Evolutionary conservation across 2,329 filamentous ascomycete species (phyloP).

Genomic region (Trichoderma sp.): DNA sequence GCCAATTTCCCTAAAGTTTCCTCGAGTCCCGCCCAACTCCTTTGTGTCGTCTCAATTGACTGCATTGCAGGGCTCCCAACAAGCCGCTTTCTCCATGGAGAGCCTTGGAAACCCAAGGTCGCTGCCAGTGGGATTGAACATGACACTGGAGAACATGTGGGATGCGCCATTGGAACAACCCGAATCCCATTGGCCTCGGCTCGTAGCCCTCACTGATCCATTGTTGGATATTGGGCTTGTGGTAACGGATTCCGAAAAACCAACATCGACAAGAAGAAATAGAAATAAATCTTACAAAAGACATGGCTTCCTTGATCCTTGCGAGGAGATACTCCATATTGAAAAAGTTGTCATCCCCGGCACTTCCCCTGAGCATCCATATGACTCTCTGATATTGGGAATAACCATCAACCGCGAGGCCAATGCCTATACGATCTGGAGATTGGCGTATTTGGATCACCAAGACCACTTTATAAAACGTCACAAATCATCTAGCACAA

Average conservation of each 20-base stretch:
- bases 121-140: slow-evolving; percentile 55
- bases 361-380: slow-evolving; percentile 40
- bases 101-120: slow-evolving; percentile 59
- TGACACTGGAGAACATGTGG: slow-evolving; percentile 62
- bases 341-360: slow-evolving; percentile 67
- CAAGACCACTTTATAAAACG: slow-evolving; percentile 60
- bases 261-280: slow-evolving; percentile 35
- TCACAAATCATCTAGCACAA: slow-evolving; percentile 51
- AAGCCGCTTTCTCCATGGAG: slow-evolving; percentile 60
- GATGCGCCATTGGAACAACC: slow-evolving; percentile 56
- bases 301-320: slow-evolving; percentile 66
- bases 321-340: slow-evolving; percentile 84
- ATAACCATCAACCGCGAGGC: slow-evolving; percentile 80
- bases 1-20: slow-evolving; percentile 59
- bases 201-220: slow-evolving; percentile 85
- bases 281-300: slow-evolving; percentile 46
- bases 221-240: slow-evolving; percentile 84
- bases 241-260: slow-evolving; percentile 61
- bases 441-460: slow-evolving; percentile 73
- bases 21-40: slow-evolving; percentile 75
- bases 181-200: slow-evolving; percentile 68
- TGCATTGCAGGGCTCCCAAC: slow-evolving; percentile 55
- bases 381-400: slow-evolving; percentile 68
- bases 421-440: slow-evolving; percentile 83
- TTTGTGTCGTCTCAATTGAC: slow-evolving; percentile 73